Base-by-base conservation (phyloP, 2,329 filamentous ascomycete genomes). In the Penicillium paneum region DNA sequence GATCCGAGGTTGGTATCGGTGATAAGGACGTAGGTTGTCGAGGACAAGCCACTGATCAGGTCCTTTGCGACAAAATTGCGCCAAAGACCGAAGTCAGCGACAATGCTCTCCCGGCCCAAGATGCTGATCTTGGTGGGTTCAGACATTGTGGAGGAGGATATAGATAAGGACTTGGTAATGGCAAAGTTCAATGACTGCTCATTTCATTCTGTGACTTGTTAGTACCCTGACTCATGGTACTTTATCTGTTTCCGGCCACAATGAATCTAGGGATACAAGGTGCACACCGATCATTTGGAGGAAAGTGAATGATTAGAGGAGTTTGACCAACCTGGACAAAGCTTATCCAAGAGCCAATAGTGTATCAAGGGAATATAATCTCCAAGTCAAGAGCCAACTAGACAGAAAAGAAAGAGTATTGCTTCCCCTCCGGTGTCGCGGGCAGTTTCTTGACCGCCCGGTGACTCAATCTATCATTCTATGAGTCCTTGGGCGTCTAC, bases 21-120 rank as follows among this genome's bases (percentile, higher is more conserved):
- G 67, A 99, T 90, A 58, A 99, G 86, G 55, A 97, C 88, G 72
- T 97, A 99, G 57, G 93, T 97, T 17, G 91, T 95, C 19, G 92
- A 94, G 47, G 83, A 75, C 57, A 94, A 80, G 70, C 88, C 89
- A 52, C 81, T 76, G 59, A 97, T 79, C 53, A 99, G 81, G 74
- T 99, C 93, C 63, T 86, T 77, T 49, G 87, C 85, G 59, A 97
- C 86, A 71, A 89, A 94, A 69, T 82, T 82, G 60, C 87, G 83
- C 90, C 92, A 97, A 52, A 99, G 83, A 61, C 88, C 90, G 71
- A 96, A 91, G 71, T 97, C 91, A 67, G 97, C 87, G 60, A 97
- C 81, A 65, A 99, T 97, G 68, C 88, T 88, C 64, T 96, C 90
- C 68, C 90, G 89, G 63, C 91, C 91, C 55, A 99, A 79, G 64